phyloP scores from a whole-genome alignment of 495 filamentous ascomycete species.

The Talaromyces proteolyticus region DNA sequence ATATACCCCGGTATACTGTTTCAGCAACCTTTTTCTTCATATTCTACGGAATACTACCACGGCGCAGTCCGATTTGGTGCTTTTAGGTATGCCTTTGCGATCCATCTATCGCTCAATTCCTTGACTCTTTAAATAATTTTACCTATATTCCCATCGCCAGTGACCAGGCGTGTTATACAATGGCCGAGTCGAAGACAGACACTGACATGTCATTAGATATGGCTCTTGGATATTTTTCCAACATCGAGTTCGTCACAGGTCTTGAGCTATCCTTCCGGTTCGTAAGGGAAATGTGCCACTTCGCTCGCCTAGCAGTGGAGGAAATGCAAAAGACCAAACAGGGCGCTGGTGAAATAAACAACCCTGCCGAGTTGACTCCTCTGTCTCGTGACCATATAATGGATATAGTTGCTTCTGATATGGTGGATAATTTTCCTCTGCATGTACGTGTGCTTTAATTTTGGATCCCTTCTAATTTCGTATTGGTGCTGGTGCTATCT shows the following conservation, averaged over 20 bases:
- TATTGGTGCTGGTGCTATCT: too few relatives aligned
- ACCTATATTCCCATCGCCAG: neutral
- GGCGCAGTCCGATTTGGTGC: neutral
- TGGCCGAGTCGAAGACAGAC: too few relatives aligned
- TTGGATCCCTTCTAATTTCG: too few relatives aligned
- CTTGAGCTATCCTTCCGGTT: neutral
- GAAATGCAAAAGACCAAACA: neutral
- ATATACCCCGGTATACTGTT: neutral
- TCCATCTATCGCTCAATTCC: too few relatives aligned
- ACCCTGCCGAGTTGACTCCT: neutral
- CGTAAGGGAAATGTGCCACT: neutral
- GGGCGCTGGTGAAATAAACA: neutral
- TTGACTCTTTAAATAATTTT: too few relatives aligned
- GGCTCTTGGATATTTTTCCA: neutral
- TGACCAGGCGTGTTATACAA: too few relatives aligned
- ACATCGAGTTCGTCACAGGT: neutral
- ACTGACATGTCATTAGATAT: too few relatives aligned
- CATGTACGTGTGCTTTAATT: too few relatives aligned
- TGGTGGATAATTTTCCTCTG: neutral
- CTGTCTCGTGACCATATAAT: neutral
- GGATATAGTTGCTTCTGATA: neutral
- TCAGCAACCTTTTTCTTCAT: neutral
- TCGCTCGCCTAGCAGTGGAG: neutral
- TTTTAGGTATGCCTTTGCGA: neutral
- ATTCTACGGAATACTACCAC: neutral